These are phyloP conservation scores for Coprinopsis strossmayeri DNA, from an alignment of 768 basidiomycete species.

Conservation along the genomic window DNA sequence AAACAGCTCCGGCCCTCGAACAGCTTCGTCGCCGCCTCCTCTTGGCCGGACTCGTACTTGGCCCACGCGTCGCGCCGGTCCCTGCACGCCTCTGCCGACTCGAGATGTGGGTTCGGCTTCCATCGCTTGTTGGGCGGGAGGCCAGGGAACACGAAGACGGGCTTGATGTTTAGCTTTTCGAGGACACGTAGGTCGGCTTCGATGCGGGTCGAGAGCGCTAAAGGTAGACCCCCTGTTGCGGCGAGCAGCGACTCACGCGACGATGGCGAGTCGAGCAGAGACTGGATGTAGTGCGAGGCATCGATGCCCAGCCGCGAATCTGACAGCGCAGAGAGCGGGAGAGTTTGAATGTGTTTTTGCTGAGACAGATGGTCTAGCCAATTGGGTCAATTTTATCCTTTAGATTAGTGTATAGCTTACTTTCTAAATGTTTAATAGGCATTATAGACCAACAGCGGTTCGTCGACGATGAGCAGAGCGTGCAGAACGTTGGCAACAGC, in stretches of 20 bases:
- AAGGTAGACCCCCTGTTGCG: slow-evolving; percentile 90
- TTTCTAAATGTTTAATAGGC: slow-evolving; percentile 82
- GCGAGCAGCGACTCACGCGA: slow-evolving; percentile 89
- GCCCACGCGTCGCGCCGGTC: slow-evolving; percentile 85
- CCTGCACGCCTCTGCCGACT: slow-evolving; percentile 62
- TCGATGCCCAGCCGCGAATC: slow-evolving; percentile 97
- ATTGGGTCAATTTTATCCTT: slow-evolving; percentile 1
- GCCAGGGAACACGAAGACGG: slow-evolving; percentile 97
- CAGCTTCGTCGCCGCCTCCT: slow-evolving; percentile 79
- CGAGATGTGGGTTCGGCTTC: slow-evolving; percentile 54
- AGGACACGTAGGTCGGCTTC: slow-evolving; percentile 87
- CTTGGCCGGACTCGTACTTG: slow-evolving; percentile 88
- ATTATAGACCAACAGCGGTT: slow-evolving; percentile 30
- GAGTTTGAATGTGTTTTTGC: slow-evolving; percentile 82
- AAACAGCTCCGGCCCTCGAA: slow-evolving; percentile 73
- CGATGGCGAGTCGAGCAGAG: slow-evolving; percentile 66
- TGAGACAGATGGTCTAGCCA: slow-evolving; percentile 72
- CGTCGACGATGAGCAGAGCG: slow-evolving; percentile 21
- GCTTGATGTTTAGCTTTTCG: slow-evolving; percentile 90
- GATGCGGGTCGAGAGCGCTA: slow-evolving; percentile 81
- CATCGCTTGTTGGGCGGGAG: slow-evolving; percentile 70
- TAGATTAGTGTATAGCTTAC: slow-evolving; percentile 33
- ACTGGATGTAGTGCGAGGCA: slow-evolving; percentile 83
- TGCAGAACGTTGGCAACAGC: slow-evolving; percentile 30
- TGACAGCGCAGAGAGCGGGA: slow-evolving; percentile 72